These are phyloP conservation scores for Cronartium ribicola DNA, from an alignment of 1,284 basidiomycete genomes.

Conservation along the genomic window DNA sequence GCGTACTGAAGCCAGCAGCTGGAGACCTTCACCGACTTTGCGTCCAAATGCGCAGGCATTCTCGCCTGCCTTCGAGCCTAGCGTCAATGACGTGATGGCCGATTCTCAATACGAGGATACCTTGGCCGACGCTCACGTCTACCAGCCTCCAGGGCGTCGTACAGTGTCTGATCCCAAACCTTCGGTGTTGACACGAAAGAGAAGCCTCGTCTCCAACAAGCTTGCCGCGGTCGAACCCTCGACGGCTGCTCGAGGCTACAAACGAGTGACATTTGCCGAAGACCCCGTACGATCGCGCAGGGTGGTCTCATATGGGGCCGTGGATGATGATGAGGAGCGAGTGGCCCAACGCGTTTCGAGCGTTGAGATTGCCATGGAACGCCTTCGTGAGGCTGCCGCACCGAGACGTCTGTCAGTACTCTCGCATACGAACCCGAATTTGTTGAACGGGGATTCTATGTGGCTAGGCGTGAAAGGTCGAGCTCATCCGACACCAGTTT, in stretches of 20 bases:
- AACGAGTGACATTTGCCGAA: constrained; percentile 41
- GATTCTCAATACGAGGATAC: background rate
- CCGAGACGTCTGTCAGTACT: constrained; percentile 15
- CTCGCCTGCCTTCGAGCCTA: constrained; percentile 7
- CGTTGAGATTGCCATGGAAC: constrained; percentile 34
- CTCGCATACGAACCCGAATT: background rate
- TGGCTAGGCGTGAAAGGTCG: background rate
- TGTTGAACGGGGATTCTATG: background rate
- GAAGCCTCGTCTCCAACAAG: background rate
- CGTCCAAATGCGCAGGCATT: constrained; percentile 31
- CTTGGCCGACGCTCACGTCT: constrained; percentile 8
- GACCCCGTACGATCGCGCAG: constrained; percentile 8
- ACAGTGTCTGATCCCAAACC: constrained; percentile 39
- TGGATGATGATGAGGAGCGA: constrained; percentile 7
- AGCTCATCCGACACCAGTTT: background rate
- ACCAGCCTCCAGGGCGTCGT: constrained; percentile 31
- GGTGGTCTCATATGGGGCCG: constrained; percentile 27
- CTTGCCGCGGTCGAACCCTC: background rate
- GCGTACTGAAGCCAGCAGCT: constrained; percentile 3
- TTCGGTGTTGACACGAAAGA: background rate
- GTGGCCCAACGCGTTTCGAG: constrained; percentile 10
- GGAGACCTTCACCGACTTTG: constrained; percentile 21
- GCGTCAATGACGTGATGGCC: background rate
- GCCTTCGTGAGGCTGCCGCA: constrained; percentile 26
- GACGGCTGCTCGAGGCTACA: background rate